phyloP scores from a whole-genome alignment of 805 yeast species.

The Cyberlindnera veronae region DNA sequence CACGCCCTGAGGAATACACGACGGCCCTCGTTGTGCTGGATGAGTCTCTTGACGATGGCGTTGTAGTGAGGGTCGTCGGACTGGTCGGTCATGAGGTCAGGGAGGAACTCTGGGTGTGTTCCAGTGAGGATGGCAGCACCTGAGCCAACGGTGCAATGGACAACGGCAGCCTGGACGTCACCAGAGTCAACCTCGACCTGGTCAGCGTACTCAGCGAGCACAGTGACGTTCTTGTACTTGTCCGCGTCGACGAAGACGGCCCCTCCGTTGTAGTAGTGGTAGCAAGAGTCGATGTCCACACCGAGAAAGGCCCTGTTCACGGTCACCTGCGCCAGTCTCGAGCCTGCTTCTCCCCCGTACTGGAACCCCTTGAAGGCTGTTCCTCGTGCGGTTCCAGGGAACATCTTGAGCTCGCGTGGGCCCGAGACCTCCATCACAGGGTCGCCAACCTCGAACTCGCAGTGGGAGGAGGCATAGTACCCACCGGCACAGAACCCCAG shows the following conservation, averaged over 20 bases:
- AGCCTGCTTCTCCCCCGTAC: slow-evolving; percentile 75
- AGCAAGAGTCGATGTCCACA: slow-evolving; percentile 27
- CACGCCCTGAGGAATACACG: slow-evolving; percentile 53
- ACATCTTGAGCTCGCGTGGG: slow-evolving; percentile 73
- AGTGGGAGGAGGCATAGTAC: slow-evolving; percentile 68
- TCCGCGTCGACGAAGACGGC: slow-evolving; percentile 78
- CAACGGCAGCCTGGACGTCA: slow-evolving; percentile 61
- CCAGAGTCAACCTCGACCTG: slow-evolving; percentile 47
- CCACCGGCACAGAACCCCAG: slow-evolving; percentile 97
- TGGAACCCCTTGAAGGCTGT: slow-evolving; percentile 76
- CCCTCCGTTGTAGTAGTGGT: slow-evolving; percentile 83
- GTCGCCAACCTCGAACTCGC: slow-evolving; percentile 82
- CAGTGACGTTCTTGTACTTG: slow-evolving; percentile 54
- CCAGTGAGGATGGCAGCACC: slow-evolving; percentile 81
- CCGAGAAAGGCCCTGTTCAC: slow-evolving; percentile 35
- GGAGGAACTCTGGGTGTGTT: slow-evolving; percentile 84
- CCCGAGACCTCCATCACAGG: slow-evolving; percentile 78
- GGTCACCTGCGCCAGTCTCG: slow-evolving; percentile 51
- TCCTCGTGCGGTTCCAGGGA: slow-evolving; percentile 82
- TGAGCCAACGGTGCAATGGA: slow-evolving; percentile 61
- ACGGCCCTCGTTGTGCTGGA: slow-evolving; percentile 44
- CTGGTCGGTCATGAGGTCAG: slow-evolving; percentile 43
- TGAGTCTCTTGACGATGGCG: slow-evolving; percentile 39
- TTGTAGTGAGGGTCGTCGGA: slow-evolving; percentile 30
- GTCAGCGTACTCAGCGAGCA: slow-evolving; percentile 67